Base-by-base conservation (phyloP, 2,329 filamentous ascomycete genomes). In the Ophiocordyceps robertsii region DNA sequence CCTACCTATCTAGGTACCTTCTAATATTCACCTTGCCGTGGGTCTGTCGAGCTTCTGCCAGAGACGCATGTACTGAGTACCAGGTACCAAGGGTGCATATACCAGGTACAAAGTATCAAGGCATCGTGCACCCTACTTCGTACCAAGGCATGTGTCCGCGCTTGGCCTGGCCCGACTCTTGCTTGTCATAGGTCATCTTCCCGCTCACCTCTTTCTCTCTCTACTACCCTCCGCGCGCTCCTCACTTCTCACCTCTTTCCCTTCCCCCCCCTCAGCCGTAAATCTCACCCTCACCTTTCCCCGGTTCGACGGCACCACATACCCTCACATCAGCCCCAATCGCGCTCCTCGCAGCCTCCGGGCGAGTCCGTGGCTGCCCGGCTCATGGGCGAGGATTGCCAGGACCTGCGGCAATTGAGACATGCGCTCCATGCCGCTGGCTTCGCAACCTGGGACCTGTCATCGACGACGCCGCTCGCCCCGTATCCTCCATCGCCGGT, bases 361-460 rank as follows among this genome's bases (percentile, higher is more conserved):
- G 46, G 45, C 48, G 46, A 40, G 46, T 47, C 44, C 46, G 49
- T 48, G 49, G 51, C 49, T 47, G 49, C 47, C 43, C 46, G 47
- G 51, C 58, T 57, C 53, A 61, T 63, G 60, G 60, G 57, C 51
- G 59, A 55, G 24, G 51, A 50, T 51, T 53, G 50, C 51, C 51
- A 53, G 58, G 48, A 50, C 43, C 53, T 49, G 54, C 51, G 56
- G 58, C 60, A 61, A 63, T 62, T 63, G 60, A 59, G 56, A 60
- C 50, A 53, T 59, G 60, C 56, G 57, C 59, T 59, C 53, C 50
- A 58, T 59, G 52, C 52, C 53, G 50, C 51, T 56, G 60, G 54
- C 53, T 53, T 57, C 52, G 51, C 53, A 53, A 51, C 52, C 51
- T 51, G 47, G 52, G 53, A 55, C 50, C 51, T 57, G 49, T 49